phyloP scores from a whole-genome alignment of 768 basidiomycete genomes.

The Rhizopogon sp. region DNA sequence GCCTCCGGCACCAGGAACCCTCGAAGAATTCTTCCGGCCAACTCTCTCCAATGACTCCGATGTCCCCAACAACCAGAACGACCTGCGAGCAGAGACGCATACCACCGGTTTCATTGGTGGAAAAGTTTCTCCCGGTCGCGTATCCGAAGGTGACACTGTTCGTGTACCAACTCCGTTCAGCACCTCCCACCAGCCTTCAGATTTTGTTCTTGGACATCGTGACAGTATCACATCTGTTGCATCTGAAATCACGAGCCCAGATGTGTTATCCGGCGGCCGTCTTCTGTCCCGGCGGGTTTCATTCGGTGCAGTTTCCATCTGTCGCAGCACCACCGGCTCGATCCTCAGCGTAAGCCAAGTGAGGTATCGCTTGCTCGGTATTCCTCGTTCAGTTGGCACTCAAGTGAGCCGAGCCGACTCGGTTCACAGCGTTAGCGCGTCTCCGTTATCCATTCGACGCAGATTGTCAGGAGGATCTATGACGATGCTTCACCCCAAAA shows the following conservation, averaged over 20 bases:
- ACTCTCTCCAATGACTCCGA: neutral
- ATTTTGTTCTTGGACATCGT: neutral
- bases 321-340: neutral
- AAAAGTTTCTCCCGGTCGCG: neutral
- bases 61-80: neutral
- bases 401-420: neutral
- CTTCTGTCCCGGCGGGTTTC: neutral
- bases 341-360: neutral
- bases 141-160: neutral
- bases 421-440: neutral
- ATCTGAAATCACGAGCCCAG: neutral
- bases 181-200: neutral
- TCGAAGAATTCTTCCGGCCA: neutral
- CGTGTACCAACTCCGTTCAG: neutral
- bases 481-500: neutral
- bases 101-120: neutral
- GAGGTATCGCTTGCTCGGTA: neutral
- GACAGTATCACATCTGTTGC: neutral
- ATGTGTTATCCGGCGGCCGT: neutral
- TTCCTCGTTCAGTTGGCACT: neutral
- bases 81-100: neutral
- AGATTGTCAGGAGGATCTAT: conserved; percentile 6
- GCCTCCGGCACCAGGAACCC: neutral
- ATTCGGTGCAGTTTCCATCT: neutral
- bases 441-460: conserved; percentile 3